Base-by-base conservation (phyloP, 1,139 yeast species). In the Hansenula sp. region DNA sequence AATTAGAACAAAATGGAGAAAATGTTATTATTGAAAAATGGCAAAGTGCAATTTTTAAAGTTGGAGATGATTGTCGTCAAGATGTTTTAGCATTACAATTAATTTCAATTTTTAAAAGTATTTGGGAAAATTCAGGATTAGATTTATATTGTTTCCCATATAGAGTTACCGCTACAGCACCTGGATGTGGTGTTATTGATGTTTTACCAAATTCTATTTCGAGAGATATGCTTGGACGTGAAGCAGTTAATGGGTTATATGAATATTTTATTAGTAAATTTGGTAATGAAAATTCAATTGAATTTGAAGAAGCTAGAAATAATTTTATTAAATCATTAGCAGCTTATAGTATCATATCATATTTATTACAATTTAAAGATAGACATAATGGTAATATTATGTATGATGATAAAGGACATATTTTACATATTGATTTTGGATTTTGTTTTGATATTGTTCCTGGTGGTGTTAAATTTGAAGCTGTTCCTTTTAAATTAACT, bases 401-500 rank as follows among this genome's bases (percentile, higher is more conserved):
- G 98, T 92, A 92, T 61, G 98, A 92, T 60, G 88, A 82, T 46
- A 85, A 86, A 50, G 99, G 99, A 4, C 97, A 92, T 59, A 78
- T 94, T 44, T 69, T 94, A 46, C 99, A 94, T 62, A 87, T 94
- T 64, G 99, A 94, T 67, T 94, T 94, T 67, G 98, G 99, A 5
- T 92, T 94, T 71, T 90, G 97, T 57, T 94, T 94, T 62, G 98
- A 94, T 65, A 92, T 94, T 65, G 97, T 88, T 29, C 99, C 99
- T 5, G 99, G 99, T 50, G 98, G 98, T 29, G 97, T 94, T 42
- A 87, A 83, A 55, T 94, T 94, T 61, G 99, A 94, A 59, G 95
- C 89, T 16, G 96, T 96, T 2, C 98, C 98, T 14, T 94, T 94
- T 72, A 94, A 94, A 61, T 75, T 94, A 51, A 92, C 98, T 6